Base-by-base conservation (phyloP, 176 grass and related monocot genomes). In the Urochloa ruziziensis region DNA sequence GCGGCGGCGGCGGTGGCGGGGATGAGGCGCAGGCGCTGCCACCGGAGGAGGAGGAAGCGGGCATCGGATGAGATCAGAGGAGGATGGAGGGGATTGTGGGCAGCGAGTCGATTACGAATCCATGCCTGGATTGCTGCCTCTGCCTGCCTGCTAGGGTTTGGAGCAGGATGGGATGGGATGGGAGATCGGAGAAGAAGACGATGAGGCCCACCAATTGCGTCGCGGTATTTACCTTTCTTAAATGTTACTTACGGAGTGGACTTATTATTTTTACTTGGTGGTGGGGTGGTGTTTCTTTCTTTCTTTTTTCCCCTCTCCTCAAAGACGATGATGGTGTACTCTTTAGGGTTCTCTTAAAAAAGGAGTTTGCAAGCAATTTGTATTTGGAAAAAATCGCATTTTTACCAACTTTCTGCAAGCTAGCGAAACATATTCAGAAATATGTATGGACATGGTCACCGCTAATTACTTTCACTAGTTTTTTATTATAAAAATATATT, bases 81-180 rank as follows among this genome's bases (percentile, higher is more conserved):
- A 10, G n/a, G 39, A 27, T n/a, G n/a, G n/a, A n/a, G n/a, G 13
- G 37, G 23, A 37, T 25, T 70, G 43, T 69, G 39, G 66, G 11
- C 67, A 71, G 16, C 68, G 25, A 47, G 19, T 8, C 40, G 27
- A 51, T 14, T 79, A 79, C 28, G 60, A 51, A 24, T 65, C 40
- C 76, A 64, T 44, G 56, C 5, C 44, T 18, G 28, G 70, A 21
- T 74, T 16, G 60, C 77, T 51, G 49, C n/a, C n/a, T n/a, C n/a
- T n/a, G n/a, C n/a, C n/a, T n/a, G n/a, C 10, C 23, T n/a, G 77
- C 42, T 79, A 65, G 76, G 76, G 76, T 79, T 79, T 64, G 59
- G 76, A 63, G 59, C 76, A 48, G 40, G 43, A 12, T 28, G 19
- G 39, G 1, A 10, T 40, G 39, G 39, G 39, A 37, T 4, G 36